Conservation (phyloP, 2,329 filamentous ascomycete species). For the Trichophyton schoenleinii region DNA sequence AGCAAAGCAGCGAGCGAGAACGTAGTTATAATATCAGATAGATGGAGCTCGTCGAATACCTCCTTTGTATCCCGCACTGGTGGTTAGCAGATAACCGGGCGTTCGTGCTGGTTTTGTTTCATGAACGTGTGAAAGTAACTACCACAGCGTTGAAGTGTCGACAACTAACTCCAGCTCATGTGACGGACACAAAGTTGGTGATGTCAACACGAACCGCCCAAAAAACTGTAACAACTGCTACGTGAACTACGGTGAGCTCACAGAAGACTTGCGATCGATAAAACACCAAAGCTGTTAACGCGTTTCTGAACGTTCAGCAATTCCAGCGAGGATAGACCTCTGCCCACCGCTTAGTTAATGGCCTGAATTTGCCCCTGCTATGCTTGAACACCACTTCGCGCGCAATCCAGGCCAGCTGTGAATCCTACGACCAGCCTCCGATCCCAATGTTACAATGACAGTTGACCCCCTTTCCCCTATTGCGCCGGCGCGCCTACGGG, state of each 20-base stretch:
- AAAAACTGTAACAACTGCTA: not conserved
- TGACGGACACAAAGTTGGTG: not conserved
- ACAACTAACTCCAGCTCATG: not conserved
- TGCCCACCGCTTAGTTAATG: not conserved
- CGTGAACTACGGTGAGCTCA: not conserved
- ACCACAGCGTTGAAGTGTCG: not conserved
- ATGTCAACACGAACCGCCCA: not conserved
- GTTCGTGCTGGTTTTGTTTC: not conserved
- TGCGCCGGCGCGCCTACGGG: slow-evolving; percentile 81
- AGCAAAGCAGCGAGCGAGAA: not conserved
- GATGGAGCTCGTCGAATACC: not conserved
- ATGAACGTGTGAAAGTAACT: not conserved
- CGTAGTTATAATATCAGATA: not conserved
- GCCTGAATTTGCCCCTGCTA: not conserved
- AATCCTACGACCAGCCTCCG: slow-evolving; percentile 5
- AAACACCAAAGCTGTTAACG: not conserved
- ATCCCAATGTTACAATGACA: slow-evolving; percentile 55
- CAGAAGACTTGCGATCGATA: not conserved
- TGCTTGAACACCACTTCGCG: not conserved
- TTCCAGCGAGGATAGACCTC: not conserved
- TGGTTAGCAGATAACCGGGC: not conserved
- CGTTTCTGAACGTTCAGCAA: not conserved
- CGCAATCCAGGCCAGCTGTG: not conserved
- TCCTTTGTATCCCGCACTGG: not conserved
- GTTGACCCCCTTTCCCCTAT: slow-evolving; percentile 81